A percentile compares a stretch with the other conserved stretches of the same genome.
These are phyloP conservation scores for Prillingera fragicola DNA, from an alignment of 1,284 basidiomycete genomes.

Conservation along the genomic window DNA sequence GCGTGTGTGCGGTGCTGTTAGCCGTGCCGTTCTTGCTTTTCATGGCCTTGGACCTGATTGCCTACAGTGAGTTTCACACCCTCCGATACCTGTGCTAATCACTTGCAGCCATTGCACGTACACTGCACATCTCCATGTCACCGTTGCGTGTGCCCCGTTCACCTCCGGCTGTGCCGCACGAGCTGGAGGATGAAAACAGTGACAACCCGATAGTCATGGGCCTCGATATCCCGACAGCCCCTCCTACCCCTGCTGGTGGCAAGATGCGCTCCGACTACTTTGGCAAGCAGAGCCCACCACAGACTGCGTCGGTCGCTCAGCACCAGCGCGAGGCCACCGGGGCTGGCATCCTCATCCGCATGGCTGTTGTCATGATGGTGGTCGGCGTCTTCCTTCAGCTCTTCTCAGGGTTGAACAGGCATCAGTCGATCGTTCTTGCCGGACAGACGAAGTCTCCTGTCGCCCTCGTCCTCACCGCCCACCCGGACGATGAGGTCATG, in stretches of 20 bases:
- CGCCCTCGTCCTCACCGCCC: slow-evolving; percentile 50
- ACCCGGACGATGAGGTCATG: slow-evolving; percentile 65
- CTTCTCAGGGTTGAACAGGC: no score
- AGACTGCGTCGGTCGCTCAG: no score
- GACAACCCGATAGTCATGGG: no score
- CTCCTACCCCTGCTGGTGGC: no score
- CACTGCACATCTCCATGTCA: slow-evolving; percentile 33
- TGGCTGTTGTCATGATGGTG: no score
- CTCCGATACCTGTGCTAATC: slow-evolving; percentile 1
- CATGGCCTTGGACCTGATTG: slow-evolving; percentile 32
- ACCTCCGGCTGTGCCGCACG: slow-evolving; percentile 14
- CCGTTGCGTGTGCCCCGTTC: slow-evolving; percentile 34
- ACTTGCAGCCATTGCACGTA: slow-evolving; percentile 30
- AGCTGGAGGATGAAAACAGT: not conserved
- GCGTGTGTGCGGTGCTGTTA: slow-evolving; percentile 23
- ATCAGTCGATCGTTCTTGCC: not conserved
- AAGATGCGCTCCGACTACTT: no score
- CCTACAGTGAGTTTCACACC: slow-evolving; percentile 24
- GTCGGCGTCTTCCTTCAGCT: no score
- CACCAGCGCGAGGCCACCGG: not conserved
- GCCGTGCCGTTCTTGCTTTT: slow-evolving; percentile 31
- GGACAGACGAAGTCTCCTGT: slow-evolving; percentile 1
- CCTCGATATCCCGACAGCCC: no score
- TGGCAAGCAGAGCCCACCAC: no score
- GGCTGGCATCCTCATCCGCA: no score